Conservation (phyloP, 2,329 filamentous ascomycete species). For the Fusarium sp. region DNA sequence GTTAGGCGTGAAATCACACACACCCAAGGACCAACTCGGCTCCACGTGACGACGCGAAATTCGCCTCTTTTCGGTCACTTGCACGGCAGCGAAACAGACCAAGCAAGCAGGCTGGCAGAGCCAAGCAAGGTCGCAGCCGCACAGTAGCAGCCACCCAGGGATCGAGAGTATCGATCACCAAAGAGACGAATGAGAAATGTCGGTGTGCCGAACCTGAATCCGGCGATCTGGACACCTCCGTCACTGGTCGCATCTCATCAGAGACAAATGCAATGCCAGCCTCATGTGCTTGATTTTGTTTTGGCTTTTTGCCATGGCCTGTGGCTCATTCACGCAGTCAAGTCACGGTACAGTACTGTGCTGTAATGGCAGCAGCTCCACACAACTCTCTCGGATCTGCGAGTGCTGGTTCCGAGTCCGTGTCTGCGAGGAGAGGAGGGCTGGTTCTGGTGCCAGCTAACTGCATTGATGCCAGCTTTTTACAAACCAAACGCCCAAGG, state of each 20-base stretch:
- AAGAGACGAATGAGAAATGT: slow-evolving; percentile 40
- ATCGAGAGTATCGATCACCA: slow-evolving; percentile 22
- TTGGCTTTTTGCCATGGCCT: slow-evolving; percentile 4
- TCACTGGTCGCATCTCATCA: slow-evolving; percentile 23
- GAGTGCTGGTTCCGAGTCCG: not conserved
- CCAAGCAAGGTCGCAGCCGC: not conserved
- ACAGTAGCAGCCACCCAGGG: slow-evolving; percentile 13
- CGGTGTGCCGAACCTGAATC: slow-evolving; percentile 37
- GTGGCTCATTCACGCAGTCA: not conserved
- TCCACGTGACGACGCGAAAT: slow-evolving; percentile 29
- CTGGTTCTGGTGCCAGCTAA: not conserved
- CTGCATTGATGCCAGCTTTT: slow-evolving; percentile 8
- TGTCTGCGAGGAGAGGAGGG: slow-evolving; percentile 1
- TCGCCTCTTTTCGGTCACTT: slow-evolving; percentile 31
- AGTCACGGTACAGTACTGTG: not conserved
- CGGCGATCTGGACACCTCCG: slow-evolving; percentile 27
- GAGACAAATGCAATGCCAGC: slow-evolving; percentile 30
- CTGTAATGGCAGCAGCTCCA: slow-evolving; percentile 10
- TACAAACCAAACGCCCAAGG: not conserved
- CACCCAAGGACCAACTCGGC: not conserved
- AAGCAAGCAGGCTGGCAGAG: slow-evolving; percentile 1
- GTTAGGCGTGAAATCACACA: not conserved
- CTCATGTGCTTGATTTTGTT: slow-evolving; percentile 17
- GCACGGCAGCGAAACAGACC: slow-evolving; percentile 10
- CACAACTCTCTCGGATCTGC: not conserved